Base-by-base conservation (phyloP, 2,329 filamentous ascomycete species). In the Fusarium sp. region DNA sequence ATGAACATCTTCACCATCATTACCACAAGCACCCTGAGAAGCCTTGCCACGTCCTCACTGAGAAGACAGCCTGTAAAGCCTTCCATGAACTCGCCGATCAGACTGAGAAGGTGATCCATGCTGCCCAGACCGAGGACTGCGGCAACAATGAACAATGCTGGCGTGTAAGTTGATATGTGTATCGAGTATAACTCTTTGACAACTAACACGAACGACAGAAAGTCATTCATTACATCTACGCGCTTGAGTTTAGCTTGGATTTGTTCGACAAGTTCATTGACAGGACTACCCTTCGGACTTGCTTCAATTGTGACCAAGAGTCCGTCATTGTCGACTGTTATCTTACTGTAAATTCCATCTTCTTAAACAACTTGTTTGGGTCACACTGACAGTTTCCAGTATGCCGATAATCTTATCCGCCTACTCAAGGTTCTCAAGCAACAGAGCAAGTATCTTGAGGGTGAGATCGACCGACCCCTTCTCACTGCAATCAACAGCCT, bases 401-500 rank as follows among this genome's bases (percentile, higher is more conserved):
- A 76, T 51, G 74, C 74, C 11, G 68, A 75, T 15, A 50, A 73
- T 27, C n/a, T 76, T 25, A 75, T 76, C 49, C 67, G 63, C 14
- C 57, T 75, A 9, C 69, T 76, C 13, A 60, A 58, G 39, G 50
- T 72, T 11, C 57, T 76, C 58, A 62, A 70, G 49, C 54, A 75
- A 18, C 68, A 74, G 61, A 67, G 62, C 48, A 59, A 66, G 50
- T 55, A 69, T 33, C 69, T 76, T 7, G 71, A 74, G 37, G 73
- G 72, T 20, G 72, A 75, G 50, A 53, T 72, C 13, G 75, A 74
- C 50, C 69, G 70, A 29, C 72, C 68, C 35, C 54, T 76, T 37
- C 54, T 76, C 18, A 76, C 72, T 9, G 67, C 74, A 39, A 60
- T 76, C 57, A 76, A 76, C 71, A 75, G 73, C 39, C 56, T 76